These are phyloP conservation scores for Fistulinella cinereoalba DNA, from an alignment of 1,284 basidiomycete species.

Conservation along the genomic window DNA sequence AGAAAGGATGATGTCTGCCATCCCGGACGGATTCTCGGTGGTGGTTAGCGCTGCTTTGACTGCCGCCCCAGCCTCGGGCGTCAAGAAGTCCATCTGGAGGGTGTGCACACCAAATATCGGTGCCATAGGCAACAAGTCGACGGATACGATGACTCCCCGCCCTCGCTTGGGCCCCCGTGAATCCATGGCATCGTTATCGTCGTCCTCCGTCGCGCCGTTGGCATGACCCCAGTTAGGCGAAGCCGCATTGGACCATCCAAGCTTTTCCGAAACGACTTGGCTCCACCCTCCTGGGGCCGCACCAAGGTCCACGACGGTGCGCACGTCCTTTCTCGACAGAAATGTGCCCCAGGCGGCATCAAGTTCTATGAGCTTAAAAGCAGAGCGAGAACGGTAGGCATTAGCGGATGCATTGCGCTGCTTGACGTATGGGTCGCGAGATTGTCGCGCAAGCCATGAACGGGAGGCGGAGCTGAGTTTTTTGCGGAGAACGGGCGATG, in stretches of 20 bases:
- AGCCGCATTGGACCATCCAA: constrained; percentile 41
- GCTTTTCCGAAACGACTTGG: constrained; percentile 68
- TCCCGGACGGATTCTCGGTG: constrained; percentile 38
- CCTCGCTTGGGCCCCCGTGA: constrained; percentile 25
- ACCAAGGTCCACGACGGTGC: constrained; percentile 76
- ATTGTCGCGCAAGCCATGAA: constrained; percentile 64
- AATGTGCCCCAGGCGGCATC: constrained; percentile 52
- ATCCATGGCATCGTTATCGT: not conserved
- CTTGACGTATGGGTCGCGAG: constrained; percentile 66
- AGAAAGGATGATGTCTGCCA: constrained; percentile 70
- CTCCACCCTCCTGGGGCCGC: constrained; percentile 89
- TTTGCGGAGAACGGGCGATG: constrained; percentile 27
- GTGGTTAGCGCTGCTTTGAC: constrained; percentile 48
- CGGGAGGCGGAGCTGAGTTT: constrained; percentile 40
- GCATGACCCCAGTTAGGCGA: not conserved
- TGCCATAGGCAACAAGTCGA: constrained; percentile 69
- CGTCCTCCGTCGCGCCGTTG: not conserved
- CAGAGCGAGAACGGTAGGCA: constrained; percentile 73
- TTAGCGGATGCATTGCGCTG: constrained; percentile 46
- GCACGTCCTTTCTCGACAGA: constrained; percentile 49
- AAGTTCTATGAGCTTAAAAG: constrained; percentile 82
- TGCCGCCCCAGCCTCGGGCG: constrained; percentile 45
- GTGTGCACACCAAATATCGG: constrained; percentile 67
- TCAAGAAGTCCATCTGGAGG: constrained; percentile 77
- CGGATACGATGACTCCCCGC: constrained; percentile 61